Evolutionary conservation across 2,329 filamentous ascomycete species (phyloP).

Genomic region (Colletotrichum magnum): DNA sequence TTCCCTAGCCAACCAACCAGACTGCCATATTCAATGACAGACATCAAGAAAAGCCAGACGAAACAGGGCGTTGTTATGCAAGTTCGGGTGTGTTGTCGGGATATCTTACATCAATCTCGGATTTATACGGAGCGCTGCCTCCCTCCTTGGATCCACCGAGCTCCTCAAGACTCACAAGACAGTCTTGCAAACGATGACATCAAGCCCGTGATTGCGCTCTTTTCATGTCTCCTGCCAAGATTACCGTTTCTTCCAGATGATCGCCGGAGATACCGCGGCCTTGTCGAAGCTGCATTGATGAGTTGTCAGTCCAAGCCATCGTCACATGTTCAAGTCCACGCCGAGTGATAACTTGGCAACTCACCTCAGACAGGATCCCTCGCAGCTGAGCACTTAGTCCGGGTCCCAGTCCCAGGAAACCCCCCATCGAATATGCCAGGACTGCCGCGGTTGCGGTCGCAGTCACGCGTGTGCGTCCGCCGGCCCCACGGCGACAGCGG

Average conservation of each 20-base stretch:
- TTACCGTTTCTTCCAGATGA: not conserved
- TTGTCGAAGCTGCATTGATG: too few species aligned
- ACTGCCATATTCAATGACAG: not conserved
- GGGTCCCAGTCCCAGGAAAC: not conserved
- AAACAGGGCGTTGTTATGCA: not conserved
- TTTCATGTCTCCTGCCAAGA: not conserved
- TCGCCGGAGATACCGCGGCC: too few species aligned
- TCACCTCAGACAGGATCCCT: not conserved
- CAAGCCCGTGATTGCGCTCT: constrained; percentile 2
- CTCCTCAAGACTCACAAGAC: not conserved
- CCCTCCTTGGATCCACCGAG: not conserved
- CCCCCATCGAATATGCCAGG: not conserved
- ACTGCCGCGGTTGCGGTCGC: not conserved
- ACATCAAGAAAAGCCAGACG: not conserved
- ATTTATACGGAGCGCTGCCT: constrained; percentile 17
- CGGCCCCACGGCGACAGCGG: not conserved
- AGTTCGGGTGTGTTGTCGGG: too few species aligned
- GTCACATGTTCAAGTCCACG: too few species aligned
- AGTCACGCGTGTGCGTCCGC: not conserved
- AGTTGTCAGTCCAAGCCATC: too few species aligned
- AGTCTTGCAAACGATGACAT: constrained; percentile 3
- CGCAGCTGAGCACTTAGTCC: not conserved
- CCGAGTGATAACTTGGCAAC: not conserved
- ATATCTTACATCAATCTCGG: not conserved
- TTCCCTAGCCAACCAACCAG: not conserved